Evolutionary conservation across 2,329 filamentous ascomycete genomes (phyloP).

Genomic region (Fusarium odoratissimum): DNA sequence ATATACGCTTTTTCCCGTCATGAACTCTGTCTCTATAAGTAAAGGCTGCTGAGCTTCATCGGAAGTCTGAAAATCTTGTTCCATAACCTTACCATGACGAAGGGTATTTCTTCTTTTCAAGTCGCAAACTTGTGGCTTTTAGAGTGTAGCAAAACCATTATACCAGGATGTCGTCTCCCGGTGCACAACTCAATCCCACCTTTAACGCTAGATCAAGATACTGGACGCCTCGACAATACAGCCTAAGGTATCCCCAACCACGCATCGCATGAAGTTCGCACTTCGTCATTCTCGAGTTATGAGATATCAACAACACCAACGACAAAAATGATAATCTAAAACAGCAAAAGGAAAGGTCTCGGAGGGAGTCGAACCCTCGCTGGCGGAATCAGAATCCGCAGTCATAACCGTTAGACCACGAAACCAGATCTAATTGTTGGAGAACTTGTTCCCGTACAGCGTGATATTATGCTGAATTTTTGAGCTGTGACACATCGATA

Average conservation of each 20-base stretch:
- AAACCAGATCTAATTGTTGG: background rate
- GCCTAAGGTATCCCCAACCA: background rate
- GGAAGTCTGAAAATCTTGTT: background rate
- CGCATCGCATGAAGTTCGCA: background rate
- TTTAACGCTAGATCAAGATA: too few species aligned
- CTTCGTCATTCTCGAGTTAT: background rate
- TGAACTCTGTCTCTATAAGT: background rate
- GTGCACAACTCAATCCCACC: too few species aligned
- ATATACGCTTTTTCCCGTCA: fast-evolving
- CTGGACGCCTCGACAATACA: background rate
- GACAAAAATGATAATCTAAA: background rate
- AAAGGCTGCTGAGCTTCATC: background rate
- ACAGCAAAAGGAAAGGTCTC: conserved; percentile 20
- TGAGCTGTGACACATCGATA: fast-evolving
- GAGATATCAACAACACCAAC: background rate
- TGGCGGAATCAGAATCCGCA: conserved; percentile 47
- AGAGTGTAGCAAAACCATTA: too few species aligned
- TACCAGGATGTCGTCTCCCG: too few species aligned
- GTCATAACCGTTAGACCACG: conserved; percentile 39
- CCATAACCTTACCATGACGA: background rate
- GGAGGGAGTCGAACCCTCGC: conserved; percentile 45
- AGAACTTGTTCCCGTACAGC: fast-evolving
- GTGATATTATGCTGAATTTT: fast-evolving
- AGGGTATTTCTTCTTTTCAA: background rate
- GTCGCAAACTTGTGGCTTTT: background rate